phyloP scores from a whole-genome alignment of 1,139 yeast genomes.

The Lodderomyces oxycetoniae region DNA sequence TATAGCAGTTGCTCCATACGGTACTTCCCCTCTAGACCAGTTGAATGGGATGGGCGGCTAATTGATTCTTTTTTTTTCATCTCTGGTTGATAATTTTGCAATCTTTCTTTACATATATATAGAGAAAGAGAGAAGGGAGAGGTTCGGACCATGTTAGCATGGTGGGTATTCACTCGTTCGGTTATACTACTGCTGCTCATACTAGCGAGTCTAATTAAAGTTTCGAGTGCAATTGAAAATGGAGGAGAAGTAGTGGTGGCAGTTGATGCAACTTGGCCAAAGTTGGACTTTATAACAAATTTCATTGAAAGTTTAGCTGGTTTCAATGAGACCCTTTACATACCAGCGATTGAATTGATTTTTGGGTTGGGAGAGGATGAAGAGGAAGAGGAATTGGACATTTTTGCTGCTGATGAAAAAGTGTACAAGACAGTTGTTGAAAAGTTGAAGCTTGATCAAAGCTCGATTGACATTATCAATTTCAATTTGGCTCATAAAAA shows the following conservation, averaged over 20 bases:
- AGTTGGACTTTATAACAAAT: constrained; percentile 33
- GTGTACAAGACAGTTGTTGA: constrained; percentile 33
- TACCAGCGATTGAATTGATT: constrained; percentile 40
- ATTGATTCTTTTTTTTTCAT: no score
- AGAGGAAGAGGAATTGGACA: constrained; percentile 20
- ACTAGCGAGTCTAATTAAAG: not conserved
- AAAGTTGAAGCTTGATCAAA: constrained; percentile 20
- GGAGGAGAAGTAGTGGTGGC: constrained; percentile 4
- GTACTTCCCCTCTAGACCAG: no score
- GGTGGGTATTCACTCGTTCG: no score
- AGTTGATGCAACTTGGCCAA: constrained; percentile 16
- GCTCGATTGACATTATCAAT: constrained; percentile 35
- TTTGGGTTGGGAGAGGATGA: constrained; percentile 26
- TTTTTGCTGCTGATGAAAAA: constrained; percentile 30
- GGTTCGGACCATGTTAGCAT: no score
- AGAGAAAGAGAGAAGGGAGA: no score
- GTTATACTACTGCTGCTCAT: not conserved
- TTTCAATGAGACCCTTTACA: constrained; percentile 46
- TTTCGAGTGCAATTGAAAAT: no score
- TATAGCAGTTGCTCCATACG: no score
- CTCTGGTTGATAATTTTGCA: no score
- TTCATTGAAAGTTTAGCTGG: constrained; percentile 54
- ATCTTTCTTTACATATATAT: no score
- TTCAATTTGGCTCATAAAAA: constrained; percentile 50
- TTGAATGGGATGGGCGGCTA: no score